These are phyloP conservation scores for Phytopythium chamaehyphon DNA, from an alignment of 352 stramenopile species.

Conservation along the genomic window DNA sequence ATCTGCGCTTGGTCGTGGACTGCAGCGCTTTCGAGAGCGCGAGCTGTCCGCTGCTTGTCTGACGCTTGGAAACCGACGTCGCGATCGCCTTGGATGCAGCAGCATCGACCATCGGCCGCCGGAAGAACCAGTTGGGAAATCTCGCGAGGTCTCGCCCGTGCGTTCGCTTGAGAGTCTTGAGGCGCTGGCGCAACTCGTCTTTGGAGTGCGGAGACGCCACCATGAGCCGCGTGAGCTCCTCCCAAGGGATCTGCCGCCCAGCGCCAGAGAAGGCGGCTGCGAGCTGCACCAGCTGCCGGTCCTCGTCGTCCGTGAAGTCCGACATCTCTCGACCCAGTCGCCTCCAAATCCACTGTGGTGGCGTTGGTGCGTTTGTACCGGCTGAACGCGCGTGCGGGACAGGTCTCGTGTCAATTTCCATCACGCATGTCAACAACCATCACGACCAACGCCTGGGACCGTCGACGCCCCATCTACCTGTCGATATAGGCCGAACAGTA, in stretches of 20 bases:
- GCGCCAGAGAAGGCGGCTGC: constrained; percentile 13
- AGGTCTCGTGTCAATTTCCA: too few relatives aligned
- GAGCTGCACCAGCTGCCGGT: constrained; percentile 50
- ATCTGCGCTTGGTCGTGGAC: not conserved
- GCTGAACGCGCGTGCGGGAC: too few relatives aligned
- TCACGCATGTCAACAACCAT: too few relatives aligned
- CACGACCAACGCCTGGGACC: too few relatives aligned
- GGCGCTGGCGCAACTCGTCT: constrained; percentile 32
- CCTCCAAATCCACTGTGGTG: not conserved
- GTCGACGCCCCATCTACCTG: too few relatives aligned
- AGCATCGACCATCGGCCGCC: constrained; percentile 4
- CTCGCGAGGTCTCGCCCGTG: constrained; percentile 22
- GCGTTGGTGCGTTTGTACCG: not conserved
- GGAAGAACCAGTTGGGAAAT: constrained; percentile 44
- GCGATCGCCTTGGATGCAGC: not conserved
- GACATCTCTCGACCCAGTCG: constrained; percentile 23
- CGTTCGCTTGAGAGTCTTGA: constrained; percentile 58
- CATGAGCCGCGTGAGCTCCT: constrained; percentile 24
- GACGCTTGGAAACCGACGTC: too few relatives aligned
- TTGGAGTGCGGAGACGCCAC: constrained; percentile 23
- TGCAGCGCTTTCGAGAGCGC: constrained; percentile 4
- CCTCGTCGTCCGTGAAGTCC: constrained; percentile 52
- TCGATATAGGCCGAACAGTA: too few relatives aligned
- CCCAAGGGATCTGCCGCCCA: constrained; percentile 25
- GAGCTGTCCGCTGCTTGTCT: not conserved